These are phyloP conservation scores for Solanum hybrid DNA, from an alignment of 305 asterid genomes.

Conservation along the genomic window DNA sequence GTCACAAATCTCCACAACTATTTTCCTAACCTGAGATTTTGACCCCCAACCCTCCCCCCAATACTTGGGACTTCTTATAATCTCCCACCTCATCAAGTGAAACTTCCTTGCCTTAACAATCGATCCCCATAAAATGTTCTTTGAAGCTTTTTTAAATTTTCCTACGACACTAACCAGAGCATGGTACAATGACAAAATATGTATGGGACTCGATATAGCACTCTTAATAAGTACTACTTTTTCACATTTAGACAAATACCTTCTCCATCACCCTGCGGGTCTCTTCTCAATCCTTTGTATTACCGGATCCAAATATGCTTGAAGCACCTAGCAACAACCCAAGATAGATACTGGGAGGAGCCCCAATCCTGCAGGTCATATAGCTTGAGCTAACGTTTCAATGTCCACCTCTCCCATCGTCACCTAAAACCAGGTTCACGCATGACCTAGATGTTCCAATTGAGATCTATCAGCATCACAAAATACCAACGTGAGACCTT, in stretches of 20 bases:
- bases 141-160: background rate
- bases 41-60: background rate
- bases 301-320: background rate
- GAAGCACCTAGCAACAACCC: background rate
- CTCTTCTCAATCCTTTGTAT: background rate
- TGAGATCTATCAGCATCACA: background rate
- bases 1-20: background rate
- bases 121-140: background rate
- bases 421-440: background rate
- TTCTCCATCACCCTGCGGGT: background rate
- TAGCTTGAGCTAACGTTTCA: background rate
- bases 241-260: background rate
- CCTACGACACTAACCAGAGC: background rate
- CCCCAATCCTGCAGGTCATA: background rate
- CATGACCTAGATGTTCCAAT: background rate
- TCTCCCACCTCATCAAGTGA: background rate
- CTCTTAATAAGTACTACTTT: background rate
- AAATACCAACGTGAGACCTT: background rate
- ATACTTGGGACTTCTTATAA: background rate
- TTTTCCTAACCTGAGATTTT: background rate
- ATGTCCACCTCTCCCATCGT: background rate
- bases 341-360: background rate
- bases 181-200: background rate
- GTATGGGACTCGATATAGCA: background rate
- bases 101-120: background rate